Evolutionary conservation across 306 rosid species (phyloP).

Genomic region (Canavalia ensiformis): DNA sequence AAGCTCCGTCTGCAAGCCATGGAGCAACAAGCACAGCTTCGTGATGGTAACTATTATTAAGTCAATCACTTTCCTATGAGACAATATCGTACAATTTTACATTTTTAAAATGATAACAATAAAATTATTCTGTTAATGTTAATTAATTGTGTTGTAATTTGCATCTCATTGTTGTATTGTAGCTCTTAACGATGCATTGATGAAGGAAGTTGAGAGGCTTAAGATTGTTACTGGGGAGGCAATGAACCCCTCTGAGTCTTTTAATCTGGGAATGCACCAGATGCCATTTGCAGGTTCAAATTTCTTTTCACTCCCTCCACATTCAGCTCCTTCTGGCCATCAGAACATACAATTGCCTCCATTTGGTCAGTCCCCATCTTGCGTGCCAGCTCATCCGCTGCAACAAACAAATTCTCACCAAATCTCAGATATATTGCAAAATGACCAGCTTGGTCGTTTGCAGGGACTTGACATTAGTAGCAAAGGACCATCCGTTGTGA

Average conservation of each 20-base stretch:
- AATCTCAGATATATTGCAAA: conserved; percentile 78
- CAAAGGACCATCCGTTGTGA: conserved; percentile 72
- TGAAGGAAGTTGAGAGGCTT: conserved; percentile 97
- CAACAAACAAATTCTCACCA: conserved; percentile 74
- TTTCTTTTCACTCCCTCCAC: conserved; percentile 75
- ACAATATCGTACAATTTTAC: conserved; percentile 16
- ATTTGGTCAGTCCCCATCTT: conserved; percentile 66
- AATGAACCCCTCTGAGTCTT: conserved; percentile 79
- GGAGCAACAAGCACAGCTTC: conserved; percentile 99
- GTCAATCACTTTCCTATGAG: conserved; percentile 29
- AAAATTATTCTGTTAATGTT: conserved; percentile 15
- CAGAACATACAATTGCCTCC: conserved; percentile 70
- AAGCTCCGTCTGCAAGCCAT: conserved; percentile 93
- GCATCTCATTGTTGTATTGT: conserved; percentile 41
- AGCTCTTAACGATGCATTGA: conserved; percentile 93
- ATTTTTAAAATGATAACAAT: background rate
- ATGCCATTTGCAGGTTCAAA: conserved; percentile 66
- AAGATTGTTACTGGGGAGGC: conserved; percentile 91
- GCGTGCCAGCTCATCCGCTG: conserved; percentile 62
- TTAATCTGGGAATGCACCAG: conserved; percentile 86
- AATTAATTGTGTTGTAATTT: conserved; percentile 24
- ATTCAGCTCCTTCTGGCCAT: conserved; percentile 65
- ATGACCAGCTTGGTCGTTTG: conserved; percentile 80
- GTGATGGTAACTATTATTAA: conserved; percentile 72
- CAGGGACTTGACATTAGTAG: conserved; percentile 94